Evolutionary conservation across 768 basidiomycete genomes (phyloP).

Genomic region (Macrolepiota albuminosa): DNA sequence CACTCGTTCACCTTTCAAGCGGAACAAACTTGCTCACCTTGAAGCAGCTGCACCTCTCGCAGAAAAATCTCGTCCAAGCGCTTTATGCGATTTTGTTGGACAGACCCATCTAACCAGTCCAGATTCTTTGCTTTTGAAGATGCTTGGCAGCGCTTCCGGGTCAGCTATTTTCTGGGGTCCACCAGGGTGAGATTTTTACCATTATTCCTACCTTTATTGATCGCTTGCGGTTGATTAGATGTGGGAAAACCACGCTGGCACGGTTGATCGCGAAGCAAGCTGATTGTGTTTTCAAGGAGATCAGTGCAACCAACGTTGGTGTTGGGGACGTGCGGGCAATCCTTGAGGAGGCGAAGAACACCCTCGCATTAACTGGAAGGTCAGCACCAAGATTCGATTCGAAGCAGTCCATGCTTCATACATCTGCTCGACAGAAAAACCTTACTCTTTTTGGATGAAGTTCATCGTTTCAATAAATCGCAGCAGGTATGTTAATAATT

Average conservation of each 20-base stretch:
- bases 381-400: constrained; percentile 16
- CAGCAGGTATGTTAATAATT: constrained; percentile 46
- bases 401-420: constrained; percentile 3
- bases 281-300: constrained; percentile 64
- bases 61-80: constrained; percentile 64
- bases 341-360: constrained; percentile 71
- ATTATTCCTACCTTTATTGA: neutral
- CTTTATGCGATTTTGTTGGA: constrained; percentile 65
- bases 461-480: constrained; percentile 72
- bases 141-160: constrained; percentile 49
- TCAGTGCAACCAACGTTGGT: constrained; percentile 68
- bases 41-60: constrained; percentile 52
- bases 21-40: constrained; percentile 13
- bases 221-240: constrained; percentile 29
- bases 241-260: constrained; percentile 75
- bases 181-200: constrained; percentile 45
- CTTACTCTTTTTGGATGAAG: constrained; percentile 77
- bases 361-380: constrained; percentile 63
- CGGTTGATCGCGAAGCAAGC: constrained; percentile 60
- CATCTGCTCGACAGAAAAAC: constrained; percentile 48
- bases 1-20: constrained; percentile 13
- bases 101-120: constrained; percentile 59
- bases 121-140: constrained; percentile 49
- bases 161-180: constrained; percentile 75
- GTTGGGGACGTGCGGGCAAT: constrained; percentile 68